Conservation (phyloP, 495 filamentous ascomycete genomes). For the Pseudevernia furfuracea region DNA sequence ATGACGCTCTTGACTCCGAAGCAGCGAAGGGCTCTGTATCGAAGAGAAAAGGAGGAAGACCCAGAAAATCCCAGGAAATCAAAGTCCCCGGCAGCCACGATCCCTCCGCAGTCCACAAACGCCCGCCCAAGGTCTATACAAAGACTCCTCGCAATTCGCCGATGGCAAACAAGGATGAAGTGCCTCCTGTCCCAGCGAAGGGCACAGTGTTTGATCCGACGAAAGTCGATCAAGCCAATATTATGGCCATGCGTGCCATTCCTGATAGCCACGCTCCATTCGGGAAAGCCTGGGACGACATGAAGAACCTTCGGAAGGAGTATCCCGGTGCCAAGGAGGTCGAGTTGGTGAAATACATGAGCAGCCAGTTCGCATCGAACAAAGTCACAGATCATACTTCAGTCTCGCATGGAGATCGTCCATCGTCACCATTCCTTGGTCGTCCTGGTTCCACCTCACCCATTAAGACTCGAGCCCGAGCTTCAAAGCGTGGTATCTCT, state of each 20-base stretch:
- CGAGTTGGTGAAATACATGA: slow-evolving; percentile 13
- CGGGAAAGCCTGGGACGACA: slow-evolving; percentile 19
- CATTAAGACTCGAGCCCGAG: slow-evolving; percentile 20
- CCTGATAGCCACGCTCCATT: slow-evolving; percentile 16
- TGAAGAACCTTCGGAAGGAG: slow-evolving; percentile 21
- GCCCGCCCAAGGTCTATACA: background rate
- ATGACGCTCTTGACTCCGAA: background rate
- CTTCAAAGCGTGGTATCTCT: slow-evolving; percentile 26
- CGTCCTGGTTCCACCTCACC: slow-evolving; percentile 14
- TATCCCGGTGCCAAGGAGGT: slow-evolving; percentile 7
- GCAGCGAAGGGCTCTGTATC: background rate
- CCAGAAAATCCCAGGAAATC: background rate
- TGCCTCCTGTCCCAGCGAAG: slow-evolving; percentile 15
- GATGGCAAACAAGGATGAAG: background rate
- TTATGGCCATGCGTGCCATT: slow-evolving; percentile 20
- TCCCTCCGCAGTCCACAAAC: slow-evolving; percentile 4
- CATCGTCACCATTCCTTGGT: slow-evolving; percentile 15
- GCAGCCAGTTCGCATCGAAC: slow-evolving; percentile 6
- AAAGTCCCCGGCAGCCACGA: background rate
- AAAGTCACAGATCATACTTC: slow-evolving; percentile 17
- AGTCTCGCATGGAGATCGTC: slow-evolving; percentile 3
- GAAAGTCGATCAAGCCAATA: slow-evolving; percentile 14
- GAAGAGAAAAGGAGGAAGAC: background rate
- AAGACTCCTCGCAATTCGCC: slow-evolving; percentile 8
- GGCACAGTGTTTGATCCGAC: slow-evolving; percentile 9